Evolutionary conservation across 2,329 filamentous ascomycete genomes (phyloP).

Genomic region (Blastomyces percursus): DNA sequence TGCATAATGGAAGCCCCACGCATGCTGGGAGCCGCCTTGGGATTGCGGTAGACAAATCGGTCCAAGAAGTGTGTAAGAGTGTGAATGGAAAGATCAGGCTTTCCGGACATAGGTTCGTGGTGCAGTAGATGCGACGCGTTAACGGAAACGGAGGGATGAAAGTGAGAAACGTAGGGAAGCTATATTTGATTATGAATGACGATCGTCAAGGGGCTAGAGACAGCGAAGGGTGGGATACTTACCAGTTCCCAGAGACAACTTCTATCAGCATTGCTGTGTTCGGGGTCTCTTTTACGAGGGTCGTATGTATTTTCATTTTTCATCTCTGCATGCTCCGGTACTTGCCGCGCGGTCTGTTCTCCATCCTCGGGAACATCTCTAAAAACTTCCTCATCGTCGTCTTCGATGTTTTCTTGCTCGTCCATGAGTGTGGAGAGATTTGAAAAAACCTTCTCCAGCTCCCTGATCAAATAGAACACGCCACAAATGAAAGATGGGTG

Average conservation of each 20-base stretch:
- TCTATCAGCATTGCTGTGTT: conserved; percentile 83
- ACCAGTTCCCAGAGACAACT: conserved; percentile 90
- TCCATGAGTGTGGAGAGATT: conserved; percentile 67
- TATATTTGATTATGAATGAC: conserved; percentile 11
- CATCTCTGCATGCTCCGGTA: conserved; percentile 21
- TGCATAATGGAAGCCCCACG: conserved; percentile 95
- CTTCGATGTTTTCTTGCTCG: conserved; percentile 66
- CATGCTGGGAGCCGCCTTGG: conserved; percentile 54
- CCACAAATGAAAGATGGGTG: conserved; percentile 89
- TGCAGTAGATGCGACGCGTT: conserved; percentile 64
- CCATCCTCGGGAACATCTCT: conserved; percentile 52
- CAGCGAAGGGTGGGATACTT: conserved; percentile 27
- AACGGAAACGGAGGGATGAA: conserved; percentile 82
- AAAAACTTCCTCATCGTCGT: conserved; percentile 56
- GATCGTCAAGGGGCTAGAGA: conserved; percentile 15
- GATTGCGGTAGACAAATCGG: conserved; percentile 94
- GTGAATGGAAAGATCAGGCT: conserved; percentile 82
- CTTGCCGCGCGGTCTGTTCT: conserved; percentile 23
- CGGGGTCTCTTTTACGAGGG: conserved; percentile 79
- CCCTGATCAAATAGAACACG: conserved; percentile 76
- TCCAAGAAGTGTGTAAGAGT: conserved; percentile 92
- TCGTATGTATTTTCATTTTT: conserved; percentile 52
- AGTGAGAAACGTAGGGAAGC: conserved; percentile 65
- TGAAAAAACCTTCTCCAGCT: conserved; percentile 69
- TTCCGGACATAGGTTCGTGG: conserved; percentile 62